phyloP scores from a whole-genome alignment of 108 stramenopile species.

The Cyclotella atomus region DNA sequence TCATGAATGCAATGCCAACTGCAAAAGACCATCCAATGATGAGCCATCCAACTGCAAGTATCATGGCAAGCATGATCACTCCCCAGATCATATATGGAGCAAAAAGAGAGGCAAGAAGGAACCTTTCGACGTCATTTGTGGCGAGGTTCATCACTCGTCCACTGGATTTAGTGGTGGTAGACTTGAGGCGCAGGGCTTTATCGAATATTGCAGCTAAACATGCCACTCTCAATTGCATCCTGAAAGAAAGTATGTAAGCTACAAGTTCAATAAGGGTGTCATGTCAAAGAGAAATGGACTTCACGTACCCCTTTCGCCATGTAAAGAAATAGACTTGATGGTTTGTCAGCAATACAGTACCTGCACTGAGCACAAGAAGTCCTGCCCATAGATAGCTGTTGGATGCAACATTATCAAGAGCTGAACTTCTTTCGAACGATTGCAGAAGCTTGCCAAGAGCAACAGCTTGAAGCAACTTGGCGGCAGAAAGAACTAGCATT shows the following conservation, averaged over 20 bases:
- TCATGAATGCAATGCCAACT: conserved; percentile 77
- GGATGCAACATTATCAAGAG: no score
- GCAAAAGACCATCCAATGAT: conserved; percentile 85
- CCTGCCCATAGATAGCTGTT: conserved; percentile 67
- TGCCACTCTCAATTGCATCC: conserved; percentile 75
- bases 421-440: conserved; percentile 55
- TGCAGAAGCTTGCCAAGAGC: conserved; percentile 71
- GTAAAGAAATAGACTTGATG: conserved; percentile 35
- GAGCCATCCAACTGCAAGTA: conserved; percentile 69
- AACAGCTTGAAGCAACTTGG: conserved; percentile 70
- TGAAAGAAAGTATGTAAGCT: neutral
- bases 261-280: neutral
- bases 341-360: conserved; percentile 42
- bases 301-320: conserved; percentile 29
- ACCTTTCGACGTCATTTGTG: conserved; percentile 92
- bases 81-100: conserved; percentile 76
- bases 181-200: neutral
- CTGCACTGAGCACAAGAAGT: conserved; percentile 56
- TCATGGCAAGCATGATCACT: conserved; percentile 80
- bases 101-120: conserved; percentile 72
- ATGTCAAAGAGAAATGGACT: neutral
- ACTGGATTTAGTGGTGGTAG: conserved; percentile 26
- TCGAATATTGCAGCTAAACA: conserved; percentile 75
- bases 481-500: conserved; percentile 35
- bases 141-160: conserved; percentile 89